Percentiles rank a stretch among this genome's conserved stretches.
Evolutionary conservation across 208 protist species (phyloP).

Genomic region (Trypanosoma cruzi): DNA sequence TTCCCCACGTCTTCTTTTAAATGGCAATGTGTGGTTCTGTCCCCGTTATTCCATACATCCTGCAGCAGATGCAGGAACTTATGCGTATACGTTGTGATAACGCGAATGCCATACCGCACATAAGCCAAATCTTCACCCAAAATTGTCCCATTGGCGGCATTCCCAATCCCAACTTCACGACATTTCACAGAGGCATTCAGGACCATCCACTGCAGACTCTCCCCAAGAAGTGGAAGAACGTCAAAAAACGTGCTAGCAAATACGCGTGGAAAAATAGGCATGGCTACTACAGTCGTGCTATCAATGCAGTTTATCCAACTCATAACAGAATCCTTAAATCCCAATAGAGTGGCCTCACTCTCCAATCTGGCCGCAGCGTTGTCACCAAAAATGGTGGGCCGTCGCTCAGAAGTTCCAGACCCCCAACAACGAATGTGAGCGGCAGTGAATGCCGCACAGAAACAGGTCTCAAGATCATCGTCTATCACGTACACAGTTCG

Average conservation of each 20-base stretch:
- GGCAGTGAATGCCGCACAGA: constrained; percentile 33
- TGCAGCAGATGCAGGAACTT: constrained; percentile 60
- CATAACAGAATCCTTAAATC: constrained; percentile 50
- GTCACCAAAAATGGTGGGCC: constrained; percentile 6
- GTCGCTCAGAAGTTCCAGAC: not conserved
- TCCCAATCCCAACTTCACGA: not conserved
- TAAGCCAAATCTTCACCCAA: constrained; percentile 85
- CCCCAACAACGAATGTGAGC: constrained; percentile 19
- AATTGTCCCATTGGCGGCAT: constrained; percentile 27
- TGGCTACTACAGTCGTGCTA: constrained; percentile 60
- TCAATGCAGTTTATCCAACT: constrained; percentile 79
- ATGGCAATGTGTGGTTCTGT: not conserved
- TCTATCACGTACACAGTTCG: constrained; percentile 39
- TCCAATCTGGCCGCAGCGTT: not conserved
- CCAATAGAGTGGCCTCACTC: not conserved
- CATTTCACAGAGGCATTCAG: constrained; percentile 35
- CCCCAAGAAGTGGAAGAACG: constrained; percentile 72
- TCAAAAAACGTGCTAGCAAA: constrained; percentile 74
- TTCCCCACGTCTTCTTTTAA: constrained; percentile 36
- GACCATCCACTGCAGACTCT: constrained; percentile 74
- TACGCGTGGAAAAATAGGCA: constrained; percentile 67
- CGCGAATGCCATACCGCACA: constrained; percentile 83
- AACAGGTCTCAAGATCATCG: constrained; percentile 19
- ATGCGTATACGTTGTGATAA: constrained; percentile 83
- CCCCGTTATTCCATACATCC: not conserved